Base-by-base conservation (phyloP, 495 filamentous ascomycete genomes). In the Oidiodendron maius region DNA sequence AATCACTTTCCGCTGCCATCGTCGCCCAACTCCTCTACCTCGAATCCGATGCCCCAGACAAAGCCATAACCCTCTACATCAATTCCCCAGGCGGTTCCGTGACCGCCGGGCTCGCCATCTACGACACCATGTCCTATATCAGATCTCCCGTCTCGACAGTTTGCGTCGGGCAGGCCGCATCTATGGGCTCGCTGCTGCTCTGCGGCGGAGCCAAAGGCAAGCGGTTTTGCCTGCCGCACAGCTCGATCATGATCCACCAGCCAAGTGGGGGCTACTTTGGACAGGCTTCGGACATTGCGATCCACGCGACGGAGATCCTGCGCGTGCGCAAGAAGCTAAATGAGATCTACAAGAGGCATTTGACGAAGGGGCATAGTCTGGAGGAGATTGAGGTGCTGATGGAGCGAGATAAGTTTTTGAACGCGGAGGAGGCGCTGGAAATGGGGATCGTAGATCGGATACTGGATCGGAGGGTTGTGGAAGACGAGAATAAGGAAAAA, bases 111-210 rank as follows among this genome's bases (percentile, higher is more conserved):
- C 77, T 98, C 23, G 91, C 93, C 39, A 96, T 98, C 61, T 98
- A 98, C 73, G 93, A 98, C 65, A 97, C 94, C 41, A 98, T 98
- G 91, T 83, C 83, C 51, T 98, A 97, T 69, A 97, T 98, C 67
- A 80, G 81, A 51, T 86, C 86, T 3, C 88, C 93, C 9, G 89
- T 97, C 3, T 85, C 82, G 35, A 98, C 93, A 2, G 95, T 97
- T 53, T 97, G 94, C 64, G 76, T 97, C 18, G 93, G 93, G 4
- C 89, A 94, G 63, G 93, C 93, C 0, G 91, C 93, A 3, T 89
- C 83, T 16, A 98, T 98, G 93, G 93, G 91, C 42, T 88, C 84
- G 2, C 74, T 96, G 17, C 75, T 98, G 0, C 79, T 98, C 3
- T 83, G 85, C 48, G 93, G 93, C 34, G 93, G 93, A 11, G 74